A percentile compares a stretch with the other conserved stretches of the same genome.
These are phyloP conservation scores for Iris pallida DNA, from an alignment of 116 monocot genomes.

Conservation along the genomic window DNA sequence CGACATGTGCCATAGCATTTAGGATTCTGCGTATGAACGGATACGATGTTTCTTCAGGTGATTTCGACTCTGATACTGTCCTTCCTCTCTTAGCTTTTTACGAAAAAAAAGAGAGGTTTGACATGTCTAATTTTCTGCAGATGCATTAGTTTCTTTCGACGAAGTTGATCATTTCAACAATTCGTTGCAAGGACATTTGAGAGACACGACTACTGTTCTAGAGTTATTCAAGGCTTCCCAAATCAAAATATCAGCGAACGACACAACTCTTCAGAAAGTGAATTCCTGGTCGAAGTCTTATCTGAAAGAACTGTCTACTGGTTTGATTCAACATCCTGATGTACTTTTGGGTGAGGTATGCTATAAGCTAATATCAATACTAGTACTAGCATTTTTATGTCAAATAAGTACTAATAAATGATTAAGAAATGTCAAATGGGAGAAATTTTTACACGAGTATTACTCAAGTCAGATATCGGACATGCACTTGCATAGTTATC, in stretches of 20 bases:
- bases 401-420: too few relatives aligned
- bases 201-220: slow-evolving; percentile 20
- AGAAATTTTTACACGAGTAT: too few relatives aligned
- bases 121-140: too few relatives aligned
- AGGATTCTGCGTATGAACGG: slow-evolving; percentile 27
- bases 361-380: too few relatives aligned
- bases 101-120: too few relatives aligned
- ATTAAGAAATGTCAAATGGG: too few relatives aligned
- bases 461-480: too few relatives aligned
- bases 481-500: too few relatives aligned
- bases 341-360: too few relatives aligned
- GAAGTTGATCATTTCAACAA: slow-evolving; percentile 20
- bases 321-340: too few relatives aligned
- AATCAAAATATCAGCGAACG: slow-evolving; percentile 18
- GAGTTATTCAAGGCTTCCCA: slow-evolving; percentile 32
- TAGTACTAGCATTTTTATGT: too few relatives aligned
- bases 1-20: slow-evolving; percentile 37
- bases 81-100: not conserved
- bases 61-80: not conserved
- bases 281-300: slow-evolving; percentile 19
- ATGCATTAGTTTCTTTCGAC: slow-evolving; percentile 8
- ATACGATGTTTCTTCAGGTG: slow-evolving; percentile 17
- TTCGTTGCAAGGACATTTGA: slow-evolving; percentile 23
- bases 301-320: slow-evolving; percentile 5
- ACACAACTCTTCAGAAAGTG: slow-evolving; percentile 17